These are phyloP conservation scores for Microdochium nivale DNA, from an alignment of 2,329 filamentous ascomycete genomes.

Conservation along the genomic window DNA sequence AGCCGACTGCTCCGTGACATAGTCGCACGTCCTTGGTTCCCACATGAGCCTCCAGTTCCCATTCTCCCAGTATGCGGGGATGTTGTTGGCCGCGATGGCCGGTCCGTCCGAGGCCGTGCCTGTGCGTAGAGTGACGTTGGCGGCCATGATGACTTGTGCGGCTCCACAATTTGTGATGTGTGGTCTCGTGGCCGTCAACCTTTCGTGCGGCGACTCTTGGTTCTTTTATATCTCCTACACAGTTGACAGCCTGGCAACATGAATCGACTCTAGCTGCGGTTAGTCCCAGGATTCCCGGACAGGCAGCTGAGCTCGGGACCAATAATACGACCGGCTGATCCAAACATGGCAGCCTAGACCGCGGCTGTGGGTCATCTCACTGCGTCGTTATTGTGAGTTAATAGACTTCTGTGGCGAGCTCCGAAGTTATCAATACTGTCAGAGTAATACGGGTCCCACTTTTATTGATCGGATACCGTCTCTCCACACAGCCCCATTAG, in stretches of 20 bases:
- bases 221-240: neutral
- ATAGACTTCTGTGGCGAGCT: too few species aligned
- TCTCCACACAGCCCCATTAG: neutral
- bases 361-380: too few species aligned
- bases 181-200: too few species aligned
- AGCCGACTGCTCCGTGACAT: constrained; percentile 5
- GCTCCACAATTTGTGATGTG: too few species aligned
- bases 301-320: neutral
- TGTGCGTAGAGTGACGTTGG: constrained; percentile 3
- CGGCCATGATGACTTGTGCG: neutral
- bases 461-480: too few species aligned
- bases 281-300: neutral
- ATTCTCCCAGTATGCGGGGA: constrained; percentile 11
- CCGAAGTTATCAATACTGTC: too few species aligned
- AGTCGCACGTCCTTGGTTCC: constrained; percentile 5
- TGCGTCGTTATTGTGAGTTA: too few species aligned
- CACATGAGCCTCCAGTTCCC: constrained; percentile 9
- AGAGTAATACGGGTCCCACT: too few species aligned
- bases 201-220: neutral
- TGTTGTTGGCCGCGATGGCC: constrained; percentile 11
- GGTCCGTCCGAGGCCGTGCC: constrained; percentile 7
- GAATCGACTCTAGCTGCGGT: neutral
- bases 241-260: neutral
- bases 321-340: neutral
- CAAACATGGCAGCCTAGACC: neutral